Percentiles rank a stretch among this genome's conserved stretches.
These are phyloP conservation scores for Sclerospora graminicola DNA, from an alignment of 352 stramenopile species.

Conservation along the genomic window DNA sequence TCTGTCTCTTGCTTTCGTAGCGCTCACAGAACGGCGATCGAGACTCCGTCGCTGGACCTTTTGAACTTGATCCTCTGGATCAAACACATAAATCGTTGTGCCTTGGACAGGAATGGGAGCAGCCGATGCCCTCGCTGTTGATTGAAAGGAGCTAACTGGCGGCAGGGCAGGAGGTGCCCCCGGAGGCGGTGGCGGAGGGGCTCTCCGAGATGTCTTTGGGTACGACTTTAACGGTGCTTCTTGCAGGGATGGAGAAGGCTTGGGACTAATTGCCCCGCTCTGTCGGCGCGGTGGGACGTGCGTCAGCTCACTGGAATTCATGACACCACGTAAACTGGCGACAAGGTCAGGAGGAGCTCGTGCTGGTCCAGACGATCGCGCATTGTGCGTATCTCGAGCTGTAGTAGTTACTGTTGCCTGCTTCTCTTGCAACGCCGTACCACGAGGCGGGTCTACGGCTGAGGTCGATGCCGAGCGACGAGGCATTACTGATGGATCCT, in stretches of 20 bases:
- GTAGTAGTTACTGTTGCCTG: slow-evolving; percentile 2
- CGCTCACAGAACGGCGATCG: slow-evolving; percentile 1
- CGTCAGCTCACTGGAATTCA: slow-evolving; percentile 63
- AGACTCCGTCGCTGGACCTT: slow-evolving; percentile 24
- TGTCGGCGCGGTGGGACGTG: slow-evolving; percentile 26
- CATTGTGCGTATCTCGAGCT: too few relatives aligned
- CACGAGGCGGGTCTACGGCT: slow-evolving; percentile 6
- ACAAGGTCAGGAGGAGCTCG: slow-evolving; percentile 41
- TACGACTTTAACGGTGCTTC: slow-evolving; percentile 2
- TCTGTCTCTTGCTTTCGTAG: too few relatives aligned
- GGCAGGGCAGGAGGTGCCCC: slow-evolving; percentile 4
- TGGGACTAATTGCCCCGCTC: slow-evolving; percentile 1
- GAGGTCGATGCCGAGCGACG: slow-evolving; percentile 7
- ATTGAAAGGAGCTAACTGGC: slow-evolving; percentile 3
- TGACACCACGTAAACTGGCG: slow-evolving; percentile 45
- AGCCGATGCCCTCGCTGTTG: neutral
- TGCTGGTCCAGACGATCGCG: slow-evolving; percentile 4
- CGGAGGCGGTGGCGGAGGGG: slow-evolving; percentile 11
- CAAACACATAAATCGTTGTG: slow-evolving; percentile 40
- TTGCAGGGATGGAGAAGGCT: slow-evolving; percentile 7
- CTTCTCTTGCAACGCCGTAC: slow-evolving; percentile 9
- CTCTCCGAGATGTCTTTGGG: too few relatives aligned
- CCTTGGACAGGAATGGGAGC: slow-evolving; percentile 10
- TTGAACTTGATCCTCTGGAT: slow-evolving; percentile 28
- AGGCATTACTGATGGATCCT: neutral